phyloP scores from a whole-genome alignment of 2,329 filamentous ascomycete genomes.

The Hymenoscyphus salicellus region DNA sequence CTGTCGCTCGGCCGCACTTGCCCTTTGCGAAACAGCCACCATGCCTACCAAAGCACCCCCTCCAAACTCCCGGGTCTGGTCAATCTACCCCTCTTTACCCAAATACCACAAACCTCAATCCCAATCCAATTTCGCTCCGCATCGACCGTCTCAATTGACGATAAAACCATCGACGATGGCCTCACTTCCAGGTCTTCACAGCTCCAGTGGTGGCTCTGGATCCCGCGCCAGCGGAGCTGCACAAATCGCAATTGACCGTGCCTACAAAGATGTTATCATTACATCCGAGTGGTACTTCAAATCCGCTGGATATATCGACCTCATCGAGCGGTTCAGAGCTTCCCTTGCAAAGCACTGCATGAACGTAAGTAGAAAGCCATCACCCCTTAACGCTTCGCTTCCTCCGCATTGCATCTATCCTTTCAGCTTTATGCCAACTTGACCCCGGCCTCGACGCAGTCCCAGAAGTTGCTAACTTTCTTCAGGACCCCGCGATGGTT shows the following conservation, averaged over 20 bases:
- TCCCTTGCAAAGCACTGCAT: not conserved
- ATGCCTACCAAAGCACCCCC: not conserved
- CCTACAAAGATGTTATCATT: not conserved
- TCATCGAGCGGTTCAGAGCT: not conserved
- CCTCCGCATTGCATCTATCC: not conserved
- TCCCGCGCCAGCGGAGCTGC: not conserved
- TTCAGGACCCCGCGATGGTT: not conserved
- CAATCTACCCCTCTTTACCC: not conserved
- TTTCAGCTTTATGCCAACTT: not conserved
- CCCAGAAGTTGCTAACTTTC: not conserved
- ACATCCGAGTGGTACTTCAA: not conserved
- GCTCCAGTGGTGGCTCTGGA: not conserved
- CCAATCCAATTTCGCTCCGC: not conserved
- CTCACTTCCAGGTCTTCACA: not conserved
- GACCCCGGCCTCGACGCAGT: not conserved
- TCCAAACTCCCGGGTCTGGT: not conserved
- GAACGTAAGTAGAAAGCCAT: not conserved
- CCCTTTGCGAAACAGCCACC: not conserved
- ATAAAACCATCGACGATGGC: not conserved
- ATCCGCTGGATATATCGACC: not conserved
- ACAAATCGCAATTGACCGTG: not conserved
- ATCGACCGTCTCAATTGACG: not conserved
- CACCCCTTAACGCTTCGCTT: not conserved
- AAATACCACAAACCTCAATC: not conserved
- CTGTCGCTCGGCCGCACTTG: not conserved